phyloP scores from a whole-genome alignment of 805 yeast species.

The Scheffersomyces ergatensis region DNA sequence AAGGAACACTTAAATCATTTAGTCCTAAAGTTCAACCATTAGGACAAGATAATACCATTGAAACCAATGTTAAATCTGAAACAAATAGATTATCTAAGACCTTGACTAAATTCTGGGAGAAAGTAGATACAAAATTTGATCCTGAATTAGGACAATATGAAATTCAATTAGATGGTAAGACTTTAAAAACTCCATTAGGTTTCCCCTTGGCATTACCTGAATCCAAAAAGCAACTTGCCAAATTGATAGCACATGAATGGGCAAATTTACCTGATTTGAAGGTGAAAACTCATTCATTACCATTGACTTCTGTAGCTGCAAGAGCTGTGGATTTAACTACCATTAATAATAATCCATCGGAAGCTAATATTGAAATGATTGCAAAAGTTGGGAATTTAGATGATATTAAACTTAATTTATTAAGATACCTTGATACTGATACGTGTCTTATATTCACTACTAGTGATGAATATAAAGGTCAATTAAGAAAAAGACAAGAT shows the following conservation, averaged over 20 bases:
- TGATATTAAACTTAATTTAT: slow-evolving; percentile 55
- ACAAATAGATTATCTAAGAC: slow-evolving; percentile 72
- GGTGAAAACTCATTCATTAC: slow-evolving; percentile 76
- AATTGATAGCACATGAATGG: slow-evolving; percentile 87
- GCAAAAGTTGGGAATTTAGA: slow-evolving; percentile 64
- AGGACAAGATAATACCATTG: slow-evolving; percentile 37
- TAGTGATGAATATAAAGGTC: slow-evolving; percentile 75
- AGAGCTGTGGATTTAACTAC: slow-evolving; percentile 73
- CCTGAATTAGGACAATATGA: slow-evolving; percentile 34
- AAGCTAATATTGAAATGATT: slow-evolving; percentile 42
- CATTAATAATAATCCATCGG: slow-evolving; percentile 22
- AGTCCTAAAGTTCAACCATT: slow-evolving; percentile 10
- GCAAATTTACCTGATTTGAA: slow-evolving; percentile 58
- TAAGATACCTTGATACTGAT: slow-evolving; percentile 91
- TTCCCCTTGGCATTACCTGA: slow-evolving; percentile 63
- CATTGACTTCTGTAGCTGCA: slow-evolving; percentile 83
- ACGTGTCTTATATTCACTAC: slow-evolving; percentile 88
- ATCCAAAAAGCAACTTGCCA: slow-evolving; percentile 60
- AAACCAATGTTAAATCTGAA: slow-evolving; percentile 54
- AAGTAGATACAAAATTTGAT: slow-evolving; percentile 46
- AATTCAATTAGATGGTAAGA: slow-evolving; percentile 68
- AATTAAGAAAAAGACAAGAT: slow-evolving; percentile 75
- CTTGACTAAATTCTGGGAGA: slow-evolving; percentile 76
- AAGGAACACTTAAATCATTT: slow-evolving; percentile 13
- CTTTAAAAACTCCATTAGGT: slow-evolving; percentile 85